Conservation (phyloP, 2,329 filamentous ascomycete genomes). For the Scytalidium sp. region DNA sequence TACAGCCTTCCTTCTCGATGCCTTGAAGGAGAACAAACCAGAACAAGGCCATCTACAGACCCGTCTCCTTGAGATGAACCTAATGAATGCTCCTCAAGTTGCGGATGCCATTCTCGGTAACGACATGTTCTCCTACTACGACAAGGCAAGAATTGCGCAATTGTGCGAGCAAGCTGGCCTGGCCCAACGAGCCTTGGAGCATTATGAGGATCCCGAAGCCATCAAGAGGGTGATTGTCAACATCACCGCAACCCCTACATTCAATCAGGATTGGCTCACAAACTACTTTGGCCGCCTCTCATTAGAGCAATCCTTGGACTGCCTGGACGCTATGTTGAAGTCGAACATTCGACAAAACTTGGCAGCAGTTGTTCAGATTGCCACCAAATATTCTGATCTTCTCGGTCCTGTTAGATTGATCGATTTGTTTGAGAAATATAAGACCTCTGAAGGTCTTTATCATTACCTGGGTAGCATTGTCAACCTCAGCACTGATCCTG, state of each 20-base stretch:
- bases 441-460: conserved; percentile 93
- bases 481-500: conserved; percentile 90
- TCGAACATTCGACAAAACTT: conserved; percentile 96
- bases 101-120: conserved; percentile 97
- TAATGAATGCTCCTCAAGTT: conserved; percentile 93
- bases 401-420: conserved; percentile 85
- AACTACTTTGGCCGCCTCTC: conserved; percentile 93
- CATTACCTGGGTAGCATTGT: conserved; percentile 98
- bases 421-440: conserved; percentile 95
- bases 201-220: conserved; percentile 84
- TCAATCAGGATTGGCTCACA: conserved; percentile 87
- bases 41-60: conserved; percentile 95
- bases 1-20: conserved; percentile 96
- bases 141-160: conserved; percentile 82
- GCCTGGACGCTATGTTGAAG: conserved; percentile 94
- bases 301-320: conserved; percentile 91
- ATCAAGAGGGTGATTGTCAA: conserved; percentile 90
- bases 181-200: conserved; percentile 82
- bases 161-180: conserved; percentile 93
- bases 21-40: conserved; percentile 88
- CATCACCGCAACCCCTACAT: conserved; percentile 76
- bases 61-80: conserved; percentile 94
- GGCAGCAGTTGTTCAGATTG: conserved; percentile 89
- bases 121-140: conserved; percentile 97
- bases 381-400: conserved; percentile 96